Evolutionary conservation across 2,329 filamentous ascomycete species (phyloP).

Genomic region (Alternaria angustiovoidea): DNA sequence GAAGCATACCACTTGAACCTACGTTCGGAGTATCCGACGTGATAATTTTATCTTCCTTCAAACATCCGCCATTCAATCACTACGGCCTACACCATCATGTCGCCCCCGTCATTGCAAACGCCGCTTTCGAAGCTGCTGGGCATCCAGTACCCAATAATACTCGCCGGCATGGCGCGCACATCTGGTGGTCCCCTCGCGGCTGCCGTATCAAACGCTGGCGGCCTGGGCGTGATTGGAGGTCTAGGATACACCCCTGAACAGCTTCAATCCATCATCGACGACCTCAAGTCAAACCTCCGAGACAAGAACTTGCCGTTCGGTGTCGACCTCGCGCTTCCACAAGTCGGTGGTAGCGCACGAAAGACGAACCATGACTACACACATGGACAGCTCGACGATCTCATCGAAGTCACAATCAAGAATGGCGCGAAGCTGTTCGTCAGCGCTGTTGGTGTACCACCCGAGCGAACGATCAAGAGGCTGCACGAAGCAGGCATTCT

Average conservation of each 20-base stretch:
- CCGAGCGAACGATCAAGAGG: constrained; percentile 73
- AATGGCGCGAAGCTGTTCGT: constrained; percentile 88
- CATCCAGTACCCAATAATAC: constrained; percentile 87
- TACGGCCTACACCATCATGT: constrained; percentile 33
- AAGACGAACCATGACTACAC: constrained; percentile 98
- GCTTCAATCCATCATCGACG: constrained; percentile 80
- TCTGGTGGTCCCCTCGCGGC: constrained; percentile 52
- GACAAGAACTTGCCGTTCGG: constrained; percentile 81
- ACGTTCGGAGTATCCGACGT: constrained; percentile 3
- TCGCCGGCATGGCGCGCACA: constrained; percentile 92
- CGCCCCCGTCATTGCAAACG: constrained; percentile 46
- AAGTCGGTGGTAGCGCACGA: constrained; percentile 82
- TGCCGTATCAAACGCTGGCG: constrained; percentile 77
- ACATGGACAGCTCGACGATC: constrained; percentile 82
- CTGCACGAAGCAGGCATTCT: constrained; percentile 82
- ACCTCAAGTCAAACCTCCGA: constrained; percentile 78
- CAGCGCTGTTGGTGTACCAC: constrained; percentile 86
- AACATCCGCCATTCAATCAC: not conserved
- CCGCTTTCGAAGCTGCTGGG: constrained; percentile 67
- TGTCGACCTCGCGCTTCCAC: constrained; percentile 88
- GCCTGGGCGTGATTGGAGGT: constrained; percentile 68
- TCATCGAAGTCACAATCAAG: constrained; percentile 85
- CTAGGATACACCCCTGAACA: constrained; percentile 66
- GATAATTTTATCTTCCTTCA: not conserved
- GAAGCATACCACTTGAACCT: constrained; percentile 3